A percentile compares a stretch with the other conserved stretches of the same genome.
Conservation (phyloP, 169 alveolate genomes). For the Plasmodium gaboni region DNA sequence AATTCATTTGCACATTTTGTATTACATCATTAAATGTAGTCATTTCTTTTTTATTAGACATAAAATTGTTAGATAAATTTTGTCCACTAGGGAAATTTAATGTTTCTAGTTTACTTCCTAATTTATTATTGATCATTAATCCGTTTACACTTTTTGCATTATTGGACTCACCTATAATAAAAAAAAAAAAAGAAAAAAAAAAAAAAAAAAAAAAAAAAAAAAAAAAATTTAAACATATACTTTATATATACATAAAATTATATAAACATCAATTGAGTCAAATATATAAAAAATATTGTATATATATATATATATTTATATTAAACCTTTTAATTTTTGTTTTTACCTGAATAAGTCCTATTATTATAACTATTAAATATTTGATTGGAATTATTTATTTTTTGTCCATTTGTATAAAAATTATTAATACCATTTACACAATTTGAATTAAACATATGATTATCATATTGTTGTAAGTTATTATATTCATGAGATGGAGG, state of each 20-base stretch:
- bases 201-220: not conserved
- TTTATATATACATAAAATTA: not conserved
- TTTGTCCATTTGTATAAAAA: constrained; percentile 15
- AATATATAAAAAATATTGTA: not conserved
- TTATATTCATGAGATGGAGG: constrained; percentile 10
- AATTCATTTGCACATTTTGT: not conserved
- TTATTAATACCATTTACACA: constrained; percentile 12
- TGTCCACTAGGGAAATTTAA: not conserved
- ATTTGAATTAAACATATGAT: constrained; percentile 12
- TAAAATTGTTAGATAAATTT: not conserved
- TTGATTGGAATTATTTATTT: not conserved
- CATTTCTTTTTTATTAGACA: constrained; percentile 5
- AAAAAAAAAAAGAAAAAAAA: not conserved
- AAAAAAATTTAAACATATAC: not conserved
- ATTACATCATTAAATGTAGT: constrained; percentile 12
- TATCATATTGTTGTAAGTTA: constrained; percentile 35
- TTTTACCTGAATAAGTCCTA: constrained; percentile 20
- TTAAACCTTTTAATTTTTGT: not conserved
- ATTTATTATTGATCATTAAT: not conserved
- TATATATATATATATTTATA: not conserved
- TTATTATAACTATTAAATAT: not conserved
- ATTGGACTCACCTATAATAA: constrained; percentile 15
- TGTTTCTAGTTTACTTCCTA: constrained; percentile 7
- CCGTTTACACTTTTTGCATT: not conserved
- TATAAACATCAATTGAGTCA: not conserved